Percentiles rank a stretch among this genome's conserved stretches.
These are phyloP conservation scores for Aphanomyces stellatus DNA, from an alignment of 352 stramenopile genomes.

Conservation along the genomic window DNA sequence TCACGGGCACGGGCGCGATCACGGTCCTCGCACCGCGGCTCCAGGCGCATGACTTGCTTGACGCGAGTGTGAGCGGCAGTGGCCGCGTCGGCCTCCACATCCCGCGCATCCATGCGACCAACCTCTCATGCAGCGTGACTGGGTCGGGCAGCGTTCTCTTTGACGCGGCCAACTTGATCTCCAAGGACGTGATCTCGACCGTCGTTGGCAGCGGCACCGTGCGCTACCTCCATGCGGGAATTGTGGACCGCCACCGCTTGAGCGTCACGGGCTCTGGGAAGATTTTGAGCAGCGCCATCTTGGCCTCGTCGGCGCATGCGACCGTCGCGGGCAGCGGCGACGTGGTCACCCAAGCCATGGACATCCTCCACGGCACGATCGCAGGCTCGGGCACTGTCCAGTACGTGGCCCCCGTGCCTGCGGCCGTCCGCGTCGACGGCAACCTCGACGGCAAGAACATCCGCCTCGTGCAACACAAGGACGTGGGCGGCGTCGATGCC, in stretches of 20 bases:
- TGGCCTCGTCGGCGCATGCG: not conserved
- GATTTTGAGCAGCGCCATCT: not conserved
- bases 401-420: not conserved
- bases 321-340: conserved; percentile 9
- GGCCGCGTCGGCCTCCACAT: not conserved
- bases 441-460: not conserved
- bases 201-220: conserved; percentile 2
- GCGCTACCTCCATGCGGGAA: conserved; percentile 5
- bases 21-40: not conserved
- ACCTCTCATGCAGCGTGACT: not conserved
- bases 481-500: not conserved
- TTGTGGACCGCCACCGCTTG: not conserved
- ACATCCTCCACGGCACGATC: conserved; percentile 2
- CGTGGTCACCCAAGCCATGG: conserved; percentile 3
- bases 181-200: not conserved
- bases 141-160: conserved; percentile 9
- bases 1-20: conserved; percentile 7
- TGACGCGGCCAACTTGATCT: not conserved
- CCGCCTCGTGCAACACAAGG: not conserved
- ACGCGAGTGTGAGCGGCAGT: not conserved
- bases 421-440: not conserved
- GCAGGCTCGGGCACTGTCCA: not conserved
- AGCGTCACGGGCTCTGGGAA: conserved; percentile 6
- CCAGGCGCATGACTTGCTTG: not conserved
- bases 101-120: not conserved